Base-by-base conservation (phyloP, 2,329 filamentous ascomycete species). In the Talaromyces sp. region DNA sequence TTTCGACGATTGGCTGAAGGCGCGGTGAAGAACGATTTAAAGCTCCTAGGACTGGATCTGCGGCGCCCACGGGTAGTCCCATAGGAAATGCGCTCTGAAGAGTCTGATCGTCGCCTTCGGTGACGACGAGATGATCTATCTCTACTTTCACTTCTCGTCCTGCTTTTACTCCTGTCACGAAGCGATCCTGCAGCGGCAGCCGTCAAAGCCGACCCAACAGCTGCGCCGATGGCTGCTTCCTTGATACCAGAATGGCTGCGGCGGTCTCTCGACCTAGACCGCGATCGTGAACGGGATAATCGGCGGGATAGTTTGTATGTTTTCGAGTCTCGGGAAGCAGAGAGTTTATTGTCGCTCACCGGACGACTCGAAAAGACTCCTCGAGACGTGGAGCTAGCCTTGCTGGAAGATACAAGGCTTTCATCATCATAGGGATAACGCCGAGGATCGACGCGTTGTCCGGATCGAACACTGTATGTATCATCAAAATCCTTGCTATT, bases 21-120 rank as follows among this genome's bases (percentile, higher is more conserved):
- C 6, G 84, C 79, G 4, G 79, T 83, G 71, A 89, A 89, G 69
- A 90, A 89, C 17, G 84, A 81, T 59, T 77, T 76, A 50, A 91
- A 76, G 43, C 86, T 84, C 35, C 27, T 58, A 14, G 58, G 58
- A 29, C 61, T 59, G 26, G 62, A 63, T 55, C 59, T 58, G 29
- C 61, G 58, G n/a, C 61, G 61, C 26, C 58, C 46, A 11, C 61
- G 54, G 11, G 55, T 49, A 19, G 43, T 24, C 10, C 58, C 58
- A 19, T 58, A 21, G 9, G 54, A 57, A 32, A 56, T 14, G 31
- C 58, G 60, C 38, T 60, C 61, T 17, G 81, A 82, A 17, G 82
- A 83, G 49, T 82, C 82, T 41, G 80, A 85, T 59, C 71, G 77
- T 21, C 74, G 71, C 62, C 69, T 70, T 55, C 64, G 60, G 43